Evolutionary conservation across 495 filamentous ascomycete species (phyloP).

Genomic region (Bathelium albidoporum): DNA sequence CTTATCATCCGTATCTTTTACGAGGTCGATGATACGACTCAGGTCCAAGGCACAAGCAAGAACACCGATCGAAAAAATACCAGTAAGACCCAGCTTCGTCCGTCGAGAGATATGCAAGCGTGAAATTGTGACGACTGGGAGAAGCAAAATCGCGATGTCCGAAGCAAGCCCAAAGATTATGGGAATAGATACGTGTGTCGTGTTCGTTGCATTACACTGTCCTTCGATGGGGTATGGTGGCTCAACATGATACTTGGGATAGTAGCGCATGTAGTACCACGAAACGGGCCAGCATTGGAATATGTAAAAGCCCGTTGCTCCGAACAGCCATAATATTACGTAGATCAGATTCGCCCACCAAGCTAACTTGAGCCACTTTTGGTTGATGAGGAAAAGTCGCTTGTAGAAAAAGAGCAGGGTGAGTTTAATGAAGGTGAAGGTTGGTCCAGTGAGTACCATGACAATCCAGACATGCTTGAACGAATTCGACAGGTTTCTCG

Average conservation of each 20-base stretch:
- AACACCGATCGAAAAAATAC: slow-evolving; percentile 21
- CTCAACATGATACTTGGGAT: slow-evolving; percentile 9
- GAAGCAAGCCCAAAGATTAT: neutral
- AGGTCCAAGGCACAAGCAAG: slow-evolving; percentile 22
- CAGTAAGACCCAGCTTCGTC: slow-evolving; percentile 27
- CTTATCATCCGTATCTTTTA: slow-evolving; percentile 25
- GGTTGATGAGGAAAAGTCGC: slow-evolving; percentile 23
- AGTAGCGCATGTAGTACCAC: slow-evolving; percentile 28
- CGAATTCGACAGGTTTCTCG: neutral
- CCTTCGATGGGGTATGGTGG: slow-evolving; percentile 17
- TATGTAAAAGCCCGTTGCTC: slow-evolving; percentile 24
- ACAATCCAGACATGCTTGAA: slow-evolving; percentile 3
- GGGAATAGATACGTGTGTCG: slow-evolving; percentile 9
- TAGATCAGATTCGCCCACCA: slow-evolving; percentile 30
- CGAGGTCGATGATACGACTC: slow-evolving; percentile 16
- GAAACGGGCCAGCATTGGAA: slow-evolving; percentile 26
- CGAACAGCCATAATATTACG: slow-evolving; percentile 26
- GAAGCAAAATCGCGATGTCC: slow-evolving; percentile 21
- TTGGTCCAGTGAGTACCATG: slow-evolving; percentile 19
- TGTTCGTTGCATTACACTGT: slow-evolving; percentile 25
- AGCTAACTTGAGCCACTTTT: slow-evolving; percentile 22
- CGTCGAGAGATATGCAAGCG: slow-evolving; percentile 19
- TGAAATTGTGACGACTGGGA: slow-evolving; percentile 26
- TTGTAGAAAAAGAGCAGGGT: slow-evolving; percentile 28
- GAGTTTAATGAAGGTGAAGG: slow-evolving; percentile 26